Base-by-base conservation (phyloP, 495 filamentous ascomycete species). In the Halenospora varia region DNA sequence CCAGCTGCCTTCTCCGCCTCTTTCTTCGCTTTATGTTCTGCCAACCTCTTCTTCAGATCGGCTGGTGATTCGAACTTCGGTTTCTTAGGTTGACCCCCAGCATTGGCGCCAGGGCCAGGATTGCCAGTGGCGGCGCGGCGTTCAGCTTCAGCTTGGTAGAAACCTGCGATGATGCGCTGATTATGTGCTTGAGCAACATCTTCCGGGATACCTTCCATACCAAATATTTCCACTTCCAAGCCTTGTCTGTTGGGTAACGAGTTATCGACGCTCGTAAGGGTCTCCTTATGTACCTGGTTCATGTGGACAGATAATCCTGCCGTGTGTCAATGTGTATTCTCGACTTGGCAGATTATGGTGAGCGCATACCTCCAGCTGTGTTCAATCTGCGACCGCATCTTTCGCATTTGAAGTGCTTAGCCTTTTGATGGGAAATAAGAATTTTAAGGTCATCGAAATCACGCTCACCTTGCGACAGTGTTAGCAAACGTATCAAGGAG, bases 201-300 rank as follows among this genome's bases (percentile, higher is more conserved):
- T 35, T 90, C 89, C 10, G 94, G 94, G 18, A 98, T 88, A 62
- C 94, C 94, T 65, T 97, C 92, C 88, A 96, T 96, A 64, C 93
- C 94, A 68, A 97, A 98, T 63, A 98, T 97, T 71, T 98, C 94
- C 47, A 96, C 81, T 45, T 96, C 90, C 29, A 94, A 81, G 47
- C 86, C 85, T 59, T 86, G 80, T 40, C 95, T 85, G 63, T 90
- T 92, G 0, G 86, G 83, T 3, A 97, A 76, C 10, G 95, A 92
- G 80, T 97, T 96, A 61, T 96, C 93, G 56, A 98, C 92, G 25
- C 80, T 80, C 0, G 82, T 82, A 15, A 97, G 77, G 24, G 82
- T 86, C 68, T 97, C 93, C 68, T 98, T 98, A 75, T 98, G 94
- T 20, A 98, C 94, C 69, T 98, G 95, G 63, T 89, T 94, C 92